phyloP scores from a whole-genome alignment of 2,329 filamentous ascomycete genomes.

The Shiraia bambusicola region DNA sequence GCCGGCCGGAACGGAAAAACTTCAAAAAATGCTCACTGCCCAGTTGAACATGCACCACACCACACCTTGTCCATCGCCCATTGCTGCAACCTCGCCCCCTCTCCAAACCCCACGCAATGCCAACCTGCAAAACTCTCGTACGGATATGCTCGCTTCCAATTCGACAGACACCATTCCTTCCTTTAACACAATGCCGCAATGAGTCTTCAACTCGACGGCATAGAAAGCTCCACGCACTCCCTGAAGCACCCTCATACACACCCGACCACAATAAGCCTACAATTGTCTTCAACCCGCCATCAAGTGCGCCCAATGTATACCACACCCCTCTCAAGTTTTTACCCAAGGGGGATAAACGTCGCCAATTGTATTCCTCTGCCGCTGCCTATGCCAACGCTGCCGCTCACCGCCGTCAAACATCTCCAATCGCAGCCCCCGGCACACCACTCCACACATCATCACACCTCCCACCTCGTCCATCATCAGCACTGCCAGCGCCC shows the following conservation, averaged over 20 bases:
- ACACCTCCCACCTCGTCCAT: slow-evolving; percentile 26
- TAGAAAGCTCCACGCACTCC: slow-evolving; percentile 50
- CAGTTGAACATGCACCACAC: slow-evolving; percentile 11
- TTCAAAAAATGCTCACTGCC: slow-evolving; percentile 27
- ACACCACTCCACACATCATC: slow-evolving; percentile 28
- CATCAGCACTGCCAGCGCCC: slow-evolving; percentile 48
- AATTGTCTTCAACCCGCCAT: slow-evolving; percentile 64
- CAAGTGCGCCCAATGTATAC: slow-evolving; percentile 62
- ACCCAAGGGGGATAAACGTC: slow-evolving; percentile 58
- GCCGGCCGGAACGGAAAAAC: slow-evolving; percentile 27
- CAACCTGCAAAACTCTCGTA: slow-evolving; percentile 35
- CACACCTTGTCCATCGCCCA: slow-evolving; percentile 12
- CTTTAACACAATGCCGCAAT: slow-evolving; percentile 40
- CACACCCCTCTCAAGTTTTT: slow-evolving; percentile 67
- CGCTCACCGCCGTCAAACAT: slow-evolving; percentile 23
- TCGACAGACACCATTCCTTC: slow-evolving; percentile 22
- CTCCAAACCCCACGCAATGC: slow-evolving; percentile 29
- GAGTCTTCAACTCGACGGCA: slow-evolving; percentile 51
- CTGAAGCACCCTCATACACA: slow-evolving; percentile 48
- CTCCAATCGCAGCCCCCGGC: slow-evolving; percentile 30
- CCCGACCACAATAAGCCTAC: slow-evolving; percentile 29
- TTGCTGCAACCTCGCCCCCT: slow-evolving; percentile 9
- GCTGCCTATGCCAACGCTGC: slow-evolving; percentile 22
- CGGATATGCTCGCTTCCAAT: slow-evolving; percentile 23
- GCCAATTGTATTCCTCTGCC: slow-evolving; percentile 47